Evolutionary conservation across 768 basidiomycete species (phyloP).

Genomic region (Coprinopsis sp.): DNA sequence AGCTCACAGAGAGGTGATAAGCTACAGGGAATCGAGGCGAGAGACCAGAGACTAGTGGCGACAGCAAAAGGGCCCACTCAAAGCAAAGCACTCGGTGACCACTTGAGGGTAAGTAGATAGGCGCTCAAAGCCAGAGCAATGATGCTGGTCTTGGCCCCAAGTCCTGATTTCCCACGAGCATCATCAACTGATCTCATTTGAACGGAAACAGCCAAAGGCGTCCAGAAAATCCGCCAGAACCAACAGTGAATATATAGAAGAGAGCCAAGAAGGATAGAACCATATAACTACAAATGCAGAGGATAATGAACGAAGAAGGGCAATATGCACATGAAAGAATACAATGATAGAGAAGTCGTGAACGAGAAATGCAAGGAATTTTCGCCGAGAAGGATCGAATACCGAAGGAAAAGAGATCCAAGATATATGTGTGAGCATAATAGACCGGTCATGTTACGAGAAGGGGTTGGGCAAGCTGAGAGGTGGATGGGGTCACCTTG

Average conservation of each 20-base stretch:
- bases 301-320: conserved; percentile 5
- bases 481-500: conserved; percentile 49
- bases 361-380: not conserved
- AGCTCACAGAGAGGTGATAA: too few relatives aligned
- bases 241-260: conserved; percentile 10
- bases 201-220: too few relatives aligned
- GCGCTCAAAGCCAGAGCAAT: too few relatives aligned
- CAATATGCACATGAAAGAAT: conserved; percentile 1
- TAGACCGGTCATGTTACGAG: conserved; percentile 30
- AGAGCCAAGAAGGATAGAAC: conserved; percentile 9
- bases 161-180: too few relatives aligned
- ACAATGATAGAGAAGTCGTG: conserved; percentile 1
- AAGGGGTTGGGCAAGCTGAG: conserved; percentile 16
- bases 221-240: conserved; percentile 13
- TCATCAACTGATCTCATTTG: too few relatives aligned
- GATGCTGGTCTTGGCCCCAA: too few relatives aligned
- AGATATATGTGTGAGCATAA: conserved; percentile 23
- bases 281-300: conserved; percentile 9
- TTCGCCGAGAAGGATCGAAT: conserved; percentile 17
- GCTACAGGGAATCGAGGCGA: too few relatives aligned
- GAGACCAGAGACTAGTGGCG: too few relatives aligned
- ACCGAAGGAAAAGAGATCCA: conserved; percentile 12
- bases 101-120: too few relatives aligned
- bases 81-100: too few relatives aligned
- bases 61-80: too few relatives aligned